Evolutionary conservation across 176 grass and related monocot species (phyloP).

Genomic region (Oryza rufipogon): DNA sequence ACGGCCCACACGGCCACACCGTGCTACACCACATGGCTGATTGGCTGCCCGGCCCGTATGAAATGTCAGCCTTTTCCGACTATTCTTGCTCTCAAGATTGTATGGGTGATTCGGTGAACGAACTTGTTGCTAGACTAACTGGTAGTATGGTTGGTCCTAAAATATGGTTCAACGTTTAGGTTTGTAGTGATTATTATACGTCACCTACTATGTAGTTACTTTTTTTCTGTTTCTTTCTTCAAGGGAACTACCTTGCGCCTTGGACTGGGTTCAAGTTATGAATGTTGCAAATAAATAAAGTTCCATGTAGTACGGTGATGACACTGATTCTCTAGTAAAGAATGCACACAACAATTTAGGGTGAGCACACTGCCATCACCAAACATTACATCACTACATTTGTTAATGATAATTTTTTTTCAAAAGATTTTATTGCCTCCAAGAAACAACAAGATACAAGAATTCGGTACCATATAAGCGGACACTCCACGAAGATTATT

Average conservation of each 20-base stretch:
- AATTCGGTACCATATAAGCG: background rate
- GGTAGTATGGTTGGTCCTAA: background rate
- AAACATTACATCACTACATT: background rate
- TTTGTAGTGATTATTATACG: background rate
- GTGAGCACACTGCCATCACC: background rate
- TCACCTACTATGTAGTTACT: background rate
- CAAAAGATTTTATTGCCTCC: background rate
- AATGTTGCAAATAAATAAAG: too few species aligned
- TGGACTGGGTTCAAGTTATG: background rate
- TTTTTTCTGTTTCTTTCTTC: background rate
- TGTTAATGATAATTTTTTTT: background rate
- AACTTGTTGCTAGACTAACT: background rate
- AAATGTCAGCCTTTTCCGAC: background rate
- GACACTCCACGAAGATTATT: background rate
- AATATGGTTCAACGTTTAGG: background rate
- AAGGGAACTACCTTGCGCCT: background rate
- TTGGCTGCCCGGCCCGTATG: too few species aligned
- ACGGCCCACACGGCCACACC: background rate
- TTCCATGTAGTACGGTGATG: too few species aligned
- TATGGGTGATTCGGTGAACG: background rate
- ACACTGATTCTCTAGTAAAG: background rate
- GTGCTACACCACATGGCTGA: too few species aligned
- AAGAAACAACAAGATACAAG: background rate
- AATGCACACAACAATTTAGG: background rate
- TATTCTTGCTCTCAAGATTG: background rate